Conservation (phyloP, 2,329 filamentous ascomycete genomes). For the Xylaria arbuscula region DNA sequence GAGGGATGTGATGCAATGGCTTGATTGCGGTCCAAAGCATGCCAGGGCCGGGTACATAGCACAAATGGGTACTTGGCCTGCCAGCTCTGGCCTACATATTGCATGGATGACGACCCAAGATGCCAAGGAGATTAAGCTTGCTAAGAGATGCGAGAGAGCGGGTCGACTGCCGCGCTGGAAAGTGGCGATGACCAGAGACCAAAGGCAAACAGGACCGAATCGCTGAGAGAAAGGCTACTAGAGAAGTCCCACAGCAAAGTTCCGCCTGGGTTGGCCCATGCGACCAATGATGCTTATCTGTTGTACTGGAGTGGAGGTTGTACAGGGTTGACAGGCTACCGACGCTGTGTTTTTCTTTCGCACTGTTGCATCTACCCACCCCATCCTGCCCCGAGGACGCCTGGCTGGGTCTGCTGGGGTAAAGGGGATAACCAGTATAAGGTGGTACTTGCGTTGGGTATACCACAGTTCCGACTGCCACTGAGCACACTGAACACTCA, state of each 20-base stretch:
- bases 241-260: conserved; percentile 9
- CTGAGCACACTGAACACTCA: too few species aligned
- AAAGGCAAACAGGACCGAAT: conserved; percentile 36
- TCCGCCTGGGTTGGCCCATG: conserved; percentile 27
- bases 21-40: conserved; percentile 17
- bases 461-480: too few species aligned
- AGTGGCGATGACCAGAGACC: conserved; percentile 9
- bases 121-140: conserved; percentile 23
- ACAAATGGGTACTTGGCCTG: neutral
- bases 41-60: neutral
- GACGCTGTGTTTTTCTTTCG: conserved; percentile 28
- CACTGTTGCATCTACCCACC: conserved; percentile 36
- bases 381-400: conserved; percentile 25
- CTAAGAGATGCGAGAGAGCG: conserved; percentile 27
- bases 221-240: conserved; percentile 14
- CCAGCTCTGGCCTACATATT: neutral
- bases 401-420: conserved; percentile 27
- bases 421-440: neutral
- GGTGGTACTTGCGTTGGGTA: neutral
- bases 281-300: conserved; percentile 33
- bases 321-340: conserved; percentile 25
- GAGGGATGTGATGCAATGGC: conserved; percentile 28
- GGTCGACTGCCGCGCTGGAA: conserved; percentile 10
- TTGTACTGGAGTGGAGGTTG: neutral
- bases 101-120: neutral